Evolutionary conservation across 2,329 filamentous ascomycete genomes (phyloP), one percentile per base, ranked within the genome.

Genomic region (Trichoderma sp.): DNA sequence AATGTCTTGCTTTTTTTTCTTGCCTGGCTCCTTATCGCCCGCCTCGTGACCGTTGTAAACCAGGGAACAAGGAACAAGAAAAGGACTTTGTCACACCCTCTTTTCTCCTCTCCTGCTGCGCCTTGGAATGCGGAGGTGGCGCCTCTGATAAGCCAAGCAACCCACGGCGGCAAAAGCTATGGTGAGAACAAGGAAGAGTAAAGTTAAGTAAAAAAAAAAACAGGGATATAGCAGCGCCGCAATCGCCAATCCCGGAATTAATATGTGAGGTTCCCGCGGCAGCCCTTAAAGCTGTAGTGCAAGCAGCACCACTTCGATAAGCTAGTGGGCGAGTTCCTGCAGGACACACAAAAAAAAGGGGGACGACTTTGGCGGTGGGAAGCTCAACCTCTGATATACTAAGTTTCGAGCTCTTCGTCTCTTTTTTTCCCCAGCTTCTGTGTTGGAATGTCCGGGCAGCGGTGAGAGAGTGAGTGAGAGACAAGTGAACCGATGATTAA

Each of bases 51-150:
- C 57, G 28, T 50, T 30, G 64, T 36, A 58, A 67, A 15, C 32
- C 34, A 23, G 47, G 47, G 47, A 50, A 50, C 17, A 50, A 50
- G 11, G 17, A 23, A 53, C 0, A 50, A 50, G n/a, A 61, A 39
- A 36, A 20, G 17, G 12, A 57, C n/a, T 58, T 26, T 12, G 39
- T 69, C 65, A 69, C 66, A 69, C 36, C 66, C 57, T 50, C 39
- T 62, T 61, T 68, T 62, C 20, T 11, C 26, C 47, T 53, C 47
- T 53, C 9, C n/a, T 53, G 65, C 36, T 68, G 65, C 65, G 65
- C 65, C 55, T 53, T 69, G 66, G 57, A 69, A 69, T 69, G 66
- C 26, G 66, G 66, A 69, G 39, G 66, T 69, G 66, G 66, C 39
- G 66, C 39, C n/a, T 50, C 26, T 55, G 64, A 67, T 67, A 67